These are phyloP conservation scores for Candida tunisiensis DNA, from an alignment of 1,139 yeast species.

Conservation along the genomic window DNA sequence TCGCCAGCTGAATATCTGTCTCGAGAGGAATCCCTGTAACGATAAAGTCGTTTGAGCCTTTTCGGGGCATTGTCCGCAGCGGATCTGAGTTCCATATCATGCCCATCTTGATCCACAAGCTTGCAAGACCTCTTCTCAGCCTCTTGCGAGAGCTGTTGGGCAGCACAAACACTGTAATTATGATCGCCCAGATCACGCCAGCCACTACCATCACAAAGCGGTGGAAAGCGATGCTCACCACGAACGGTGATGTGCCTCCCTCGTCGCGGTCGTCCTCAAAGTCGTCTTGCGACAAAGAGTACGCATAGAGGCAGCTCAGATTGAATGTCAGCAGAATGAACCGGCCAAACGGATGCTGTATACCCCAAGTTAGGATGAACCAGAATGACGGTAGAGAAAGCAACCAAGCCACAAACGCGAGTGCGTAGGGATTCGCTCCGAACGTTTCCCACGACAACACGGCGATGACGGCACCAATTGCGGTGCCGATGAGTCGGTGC, in stretches of 20 bases:
- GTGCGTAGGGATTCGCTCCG: constrained; percentile 37
- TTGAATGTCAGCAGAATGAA: constrained; percentile 65
- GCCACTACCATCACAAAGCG: constrained; percentile 54
- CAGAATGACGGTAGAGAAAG: constrained; percentile 50
- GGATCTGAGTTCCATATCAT: constrained; percentile 66
- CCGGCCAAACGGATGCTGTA: constrained; percentile 29
- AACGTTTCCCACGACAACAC: constrained; percentile 39
- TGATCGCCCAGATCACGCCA: constrained; percentile 66
- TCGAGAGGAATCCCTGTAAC: constrained; percentile 16
- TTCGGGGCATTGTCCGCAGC: constrained; percentile 15
- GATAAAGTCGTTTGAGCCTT: constrained; percentile 3
- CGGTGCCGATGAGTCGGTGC: constrained; percentile 63
- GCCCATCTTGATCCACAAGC: constrained; percentile 67
- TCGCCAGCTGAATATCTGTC: constrained; percentile 28
- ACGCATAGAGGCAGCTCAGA: constrained; percentile 62
- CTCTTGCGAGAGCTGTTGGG: constrained; percentile 66
- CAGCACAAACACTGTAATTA: constrained; percentile 39
- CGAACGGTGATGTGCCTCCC: constrained; percentile 53
- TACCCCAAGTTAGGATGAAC: constrained; percentile 50
- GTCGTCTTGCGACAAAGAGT: constrained; percentile 45
- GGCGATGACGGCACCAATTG: constrained; percentile 51
- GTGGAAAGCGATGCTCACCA: constrained; percentile 67
- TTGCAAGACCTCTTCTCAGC: constrained; percentile 44
- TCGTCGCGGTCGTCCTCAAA: constrained; percentile 43
- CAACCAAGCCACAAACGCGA: constrained; percentile 41